Evolutionary conservation across 163 green algal genomes (phyloP), one percentile per base, ranked within the genome.

Genomic region (Scenedesmus sp.): DNA sequence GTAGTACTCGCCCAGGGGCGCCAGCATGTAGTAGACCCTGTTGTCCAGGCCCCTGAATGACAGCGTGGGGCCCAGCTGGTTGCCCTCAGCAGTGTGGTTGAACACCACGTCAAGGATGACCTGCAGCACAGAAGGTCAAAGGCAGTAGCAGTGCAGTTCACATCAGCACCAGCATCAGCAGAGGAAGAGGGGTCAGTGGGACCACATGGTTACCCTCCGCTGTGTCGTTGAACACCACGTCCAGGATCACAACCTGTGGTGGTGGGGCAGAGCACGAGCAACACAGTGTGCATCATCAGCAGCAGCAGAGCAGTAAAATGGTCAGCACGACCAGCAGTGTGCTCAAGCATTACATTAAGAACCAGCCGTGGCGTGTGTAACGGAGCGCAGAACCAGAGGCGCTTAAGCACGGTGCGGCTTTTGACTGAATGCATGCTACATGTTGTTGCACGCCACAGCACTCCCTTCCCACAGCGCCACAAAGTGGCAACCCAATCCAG

Each of bases 191-290:
- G 34, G 34, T 46, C 34, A 13, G 12, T 13, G 4, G 64, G 10
- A 18, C 10, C 67, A 77, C 18, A 18, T 46, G 67, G 18, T 13
- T 77, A 20, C 67, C 16, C 16, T 8, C 4, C 6, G 67, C 67
- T 12, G 67, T 99, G 96, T 99, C 97, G 95, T 99, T 99, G 96
- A 99, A 99, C 85, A 99, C 98, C 1, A 99, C 97, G 91, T 99
- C 98, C 87, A 99, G 92, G 77, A 99, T 97, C 66, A n/a, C n/a
- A n/a, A 99, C 97, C 94, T 98, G 93, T 0, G 15, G 4, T 13
- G 5, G 3, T 7, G 18, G 16, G 66, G 4, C 2, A 34, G 18
- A 18, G 13, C 4, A 8, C 18, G 3, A 20, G 18, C 18, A 77
- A 5, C 9, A 10, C 59, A 64, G 59, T 64, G 8, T 10, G 9